A percentile compares a stretch with the other conserved stretches of the same genome.
These are phyloP conservation scores for Coemansia sp. DNA, from an alignment of 192 early-diverging fungal species.

Conservation along the genomic window DNA sequence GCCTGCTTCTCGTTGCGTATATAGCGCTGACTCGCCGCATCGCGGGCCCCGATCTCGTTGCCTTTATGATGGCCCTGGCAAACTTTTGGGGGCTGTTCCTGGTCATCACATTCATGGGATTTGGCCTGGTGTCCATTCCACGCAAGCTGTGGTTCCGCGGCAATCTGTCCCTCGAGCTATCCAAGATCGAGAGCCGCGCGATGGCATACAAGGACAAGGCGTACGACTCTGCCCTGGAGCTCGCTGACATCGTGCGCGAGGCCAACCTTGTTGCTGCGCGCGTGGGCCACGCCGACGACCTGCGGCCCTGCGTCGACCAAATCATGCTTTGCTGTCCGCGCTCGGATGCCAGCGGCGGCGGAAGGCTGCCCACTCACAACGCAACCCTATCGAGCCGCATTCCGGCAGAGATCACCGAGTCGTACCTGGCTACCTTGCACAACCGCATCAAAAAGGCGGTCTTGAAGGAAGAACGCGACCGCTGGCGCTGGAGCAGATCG, in stretches of 20 bases:
- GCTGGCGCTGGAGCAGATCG: conserved; percentile 76
- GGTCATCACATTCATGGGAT: conserved; percentile 86
- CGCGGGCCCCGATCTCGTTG: conserved; percentile 57
- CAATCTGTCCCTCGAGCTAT: conserved; percentile 58
- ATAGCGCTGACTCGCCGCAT: conserved; percentile 59
- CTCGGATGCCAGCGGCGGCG: neutral
- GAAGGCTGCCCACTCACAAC: conserved; percentile 2
- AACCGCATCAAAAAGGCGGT: conserved; percentile 68
- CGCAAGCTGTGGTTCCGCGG: conserved; percentile 78
- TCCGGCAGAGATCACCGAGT: conserved; percentile 57
- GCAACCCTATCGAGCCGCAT: conserved; percentile 27
- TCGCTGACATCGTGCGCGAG: conserved; percentile 58
- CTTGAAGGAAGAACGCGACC: conserved; percentile 66
- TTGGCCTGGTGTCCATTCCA: conserved; percentile 88
- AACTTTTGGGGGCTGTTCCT: conserved; percentile 94
- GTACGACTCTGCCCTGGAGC: conserved; percentile 80
- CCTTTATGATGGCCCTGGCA: conserved; percentile 84
- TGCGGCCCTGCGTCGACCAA: conserved; percentile 61
- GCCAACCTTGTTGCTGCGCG: conserved; percentile 33
- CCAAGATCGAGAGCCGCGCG: conserved; percentile 63
- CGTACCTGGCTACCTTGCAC: conserved; percentile 67
- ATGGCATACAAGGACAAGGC: conserved; percentile 73
- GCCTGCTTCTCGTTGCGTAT: conserved; percentile 71
- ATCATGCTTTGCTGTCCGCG: conserved; percentile 60
- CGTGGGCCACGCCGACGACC: conserved; percentile 43